Base-by-base conservation (phyloP, 495 filamentous ascomycete species). In the Physcia stellaris region DNA sequence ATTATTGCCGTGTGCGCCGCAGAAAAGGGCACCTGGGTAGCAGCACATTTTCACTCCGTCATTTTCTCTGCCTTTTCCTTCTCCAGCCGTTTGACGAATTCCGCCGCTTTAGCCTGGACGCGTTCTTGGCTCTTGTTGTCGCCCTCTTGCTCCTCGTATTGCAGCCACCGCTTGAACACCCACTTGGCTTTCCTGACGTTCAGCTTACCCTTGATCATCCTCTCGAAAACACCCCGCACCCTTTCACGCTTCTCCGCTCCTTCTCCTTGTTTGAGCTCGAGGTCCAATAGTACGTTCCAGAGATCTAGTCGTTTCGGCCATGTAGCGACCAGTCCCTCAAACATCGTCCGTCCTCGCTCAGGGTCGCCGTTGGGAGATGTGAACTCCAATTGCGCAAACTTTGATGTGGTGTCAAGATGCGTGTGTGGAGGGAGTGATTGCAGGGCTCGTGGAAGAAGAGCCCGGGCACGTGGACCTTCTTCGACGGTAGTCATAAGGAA, bases 381-480 rank as follows among this genome's bases (percentile, higher is more conserved):
- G 68, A 92, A 98, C 57, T 98, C 90, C 5, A 98, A 69, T 36
- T 81, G 80, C 1, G 77, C 90, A 55, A 96, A 95, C 53, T 86
- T 85, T 45, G 73, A 68, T 39, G 88, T 85, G 1, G 92, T 74
- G 34, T 75, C 68, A 36, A 86, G 68, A 60, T 90, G 83, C 15
- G 78, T 67, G 51, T 77, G 60, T 39, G 63, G 42, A 38, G 77
- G 80, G 12, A 98, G 74, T 5, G 83, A 79, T 61, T 96, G 86
- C 23, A 79, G 74, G 22, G 92, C 90, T 35, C 90, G 81, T 9
- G 78, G 68, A n/a, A 95, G 75, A 5, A 96, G 67, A 1, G 70
- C 75, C 27, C 87, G 82, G 11, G 79, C 87, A 22, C 78, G 73
- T 15, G 79, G 76, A 0, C 82, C 74, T n/a, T 70, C 65, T 42